Percentiles rank a stretch among this genome's conserved stretches.
phyloP scores from a whole-genome alignment of 805 yeast genomes.

The Saturnispora serradocipensis region DNA sequence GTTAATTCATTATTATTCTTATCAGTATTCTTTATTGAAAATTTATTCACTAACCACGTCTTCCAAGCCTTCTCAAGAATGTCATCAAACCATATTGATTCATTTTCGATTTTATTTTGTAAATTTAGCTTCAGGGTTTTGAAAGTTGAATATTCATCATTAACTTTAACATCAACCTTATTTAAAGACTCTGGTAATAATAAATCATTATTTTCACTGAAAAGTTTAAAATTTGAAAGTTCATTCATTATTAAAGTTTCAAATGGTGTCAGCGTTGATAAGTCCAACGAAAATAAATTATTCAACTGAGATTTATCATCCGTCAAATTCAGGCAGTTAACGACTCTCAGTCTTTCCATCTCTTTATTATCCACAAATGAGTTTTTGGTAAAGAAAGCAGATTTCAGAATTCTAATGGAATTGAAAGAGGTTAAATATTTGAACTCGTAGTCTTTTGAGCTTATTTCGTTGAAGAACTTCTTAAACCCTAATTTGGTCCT shows the following conservation, averaged over 20 bases:
- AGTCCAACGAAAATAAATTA: constrained; percentile 6
- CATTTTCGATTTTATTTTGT: background rate
- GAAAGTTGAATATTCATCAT: background rate
- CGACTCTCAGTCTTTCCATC: background rate
- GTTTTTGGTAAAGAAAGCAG: background rate
- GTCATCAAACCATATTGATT: background rate
- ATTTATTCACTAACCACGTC: background rate
- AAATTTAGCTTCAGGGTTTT: background rate
- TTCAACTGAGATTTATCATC: background rate
- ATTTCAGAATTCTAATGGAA: background rate
- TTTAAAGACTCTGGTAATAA: background rate
- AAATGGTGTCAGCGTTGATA: constrained; percentile 9
- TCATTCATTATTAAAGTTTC: constrained; percentile 5
- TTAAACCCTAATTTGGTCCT: constrained; percentile 2
- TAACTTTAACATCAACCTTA: too few relatives aligned
- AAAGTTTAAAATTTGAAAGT: constrained; percentile 1
- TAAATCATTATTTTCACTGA: background rate
- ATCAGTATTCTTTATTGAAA: background rate
- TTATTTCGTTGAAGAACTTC: background rate
- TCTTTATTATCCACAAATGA: background rate
- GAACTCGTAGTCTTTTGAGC: background rate
- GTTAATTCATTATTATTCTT: background rate
- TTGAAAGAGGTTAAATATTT: background rate
- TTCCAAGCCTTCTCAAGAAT: background rate
- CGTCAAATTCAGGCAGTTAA: background rate